phyloP scores from a whole-genome alignment of 1,284 basidiomycete species.

The Ustilago shanxiensis region DNA sequence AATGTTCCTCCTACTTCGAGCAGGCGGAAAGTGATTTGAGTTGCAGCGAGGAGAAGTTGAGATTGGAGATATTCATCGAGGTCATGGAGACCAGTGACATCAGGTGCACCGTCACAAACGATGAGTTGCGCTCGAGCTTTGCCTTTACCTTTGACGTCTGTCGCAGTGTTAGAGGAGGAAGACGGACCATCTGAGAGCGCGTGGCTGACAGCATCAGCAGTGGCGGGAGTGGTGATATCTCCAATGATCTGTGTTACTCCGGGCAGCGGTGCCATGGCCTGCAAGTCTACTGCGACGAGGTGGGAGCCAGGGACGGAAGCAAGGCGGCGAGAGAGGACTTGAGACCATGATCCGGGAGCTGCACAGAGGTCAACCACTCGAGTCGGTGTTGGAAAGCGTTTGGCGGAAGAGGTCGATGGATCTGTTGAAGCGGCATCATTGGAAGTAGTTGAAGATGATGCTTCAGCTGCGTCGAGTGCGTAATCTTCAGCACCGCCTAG shows the following conservation, averaged over 20 bases:
- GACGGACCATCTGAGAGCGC: conserved; percentile 69
- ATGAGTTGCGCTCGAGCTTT: conserved; percentile 74
- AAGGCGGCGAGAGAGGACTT: conserved; percentile 69
- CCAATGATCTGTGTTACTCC: conserved; percentile 74
- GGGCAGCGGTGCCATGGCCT: conserved; percentile 75
- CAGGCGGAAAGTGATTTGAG: conserved; percentile 74
- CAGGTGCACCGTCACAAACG: conserved; percentile 76
- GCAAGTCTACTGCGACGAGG: conserved; percentile 75
- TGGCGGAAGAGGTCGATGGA: background rate
- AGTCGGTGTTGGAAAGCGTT: conserved; percentile 30
- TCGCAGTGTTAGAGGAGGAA: background rate
- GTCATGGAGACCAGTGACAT: conserved; percentile 76
- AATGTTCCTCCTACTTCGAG: conserved; percentile 74
- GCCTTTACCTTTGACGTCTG: conserved; percentile 21
- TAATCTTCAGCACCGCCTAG: conserved; percentile 67
- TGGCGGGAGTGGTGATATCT: conserved; percentile 74
- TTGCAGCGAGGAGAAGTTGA: conserved; percentile 74
- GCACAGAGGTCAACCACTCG: conserved; percentile 75
- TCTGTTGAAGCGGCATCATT: background rate
- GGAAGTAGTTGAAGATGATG: conserved; percentile 11
- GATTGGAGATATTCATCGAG: conserved; percentile 76
- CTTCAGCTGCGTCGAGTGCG: conserved; percentile 27
- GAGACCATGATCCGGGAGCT: conserved; percentile 73
- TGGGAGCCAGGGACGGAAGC: conserved; percentile 52
- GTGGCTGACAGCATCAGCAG: conserved; percentile 73